Evolutionary conservation across 2,329 filamentous ascomycete species (phyloP).

Genomic region (Diaporthe capsici): DNA sequence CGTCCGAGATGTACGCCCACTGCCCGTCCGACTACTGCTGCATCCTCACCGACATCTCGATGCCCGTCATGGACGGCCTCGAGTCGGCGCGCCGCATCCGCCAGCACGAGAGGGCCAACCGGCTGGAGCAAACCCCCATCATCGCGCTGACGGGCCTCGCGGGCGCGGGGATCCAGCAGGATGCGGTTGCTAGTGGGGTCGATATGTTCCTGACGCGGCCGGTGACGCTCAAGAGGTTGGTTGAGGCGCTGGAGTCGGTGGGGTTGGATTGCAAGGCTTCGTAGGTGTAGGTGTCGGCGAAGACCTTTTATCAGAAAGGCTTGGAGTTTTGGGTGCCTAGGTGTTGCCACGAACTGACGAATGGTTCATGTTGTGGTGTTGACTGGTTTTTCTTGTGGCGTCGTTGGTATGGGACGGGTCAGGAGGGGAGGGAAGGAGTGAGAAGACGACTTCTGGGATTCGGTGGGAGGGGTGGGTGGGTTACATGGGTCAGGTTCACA

Average conservation of each 20-base stretch:
- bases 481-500: background rate
- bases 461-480: background rate
- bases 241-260: conserved; percentile 35
- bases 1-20: conserved; percentile 49
- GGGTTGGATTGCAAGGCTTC: conserved; percentile 24
- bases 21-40: conserved; percentile 47
- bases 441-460: background rate
- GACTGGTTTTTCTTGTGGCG: background rate
- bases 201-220: conserved; percentile 70
- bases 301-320: background rate
- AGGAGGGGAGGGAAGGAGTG: background rate
- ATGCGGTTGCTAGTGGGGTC: conserved; percentile 66
- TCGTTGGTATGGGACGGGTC: background rate
- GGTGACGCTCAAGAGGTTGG: conserved; percentile 55
- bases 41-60: conserved; percentile 66
- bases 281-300: background rate
- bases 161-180: conserved; percentile 63
- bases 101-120: conserved; percentile 60
- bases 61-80: conserved; percentile 70
- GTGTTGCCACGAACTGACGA: background rate
- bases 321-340: background rate
- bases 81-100: conserved; percentile 66
- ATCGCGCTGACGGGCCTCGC: conserved; percentile 68
- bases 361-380: background rate
- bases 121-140: conserved; percentile 59